Base-by-base conservation (phyloP, 1,284 basidiomycete species). In the Rhizoctonia solani region DNA sequence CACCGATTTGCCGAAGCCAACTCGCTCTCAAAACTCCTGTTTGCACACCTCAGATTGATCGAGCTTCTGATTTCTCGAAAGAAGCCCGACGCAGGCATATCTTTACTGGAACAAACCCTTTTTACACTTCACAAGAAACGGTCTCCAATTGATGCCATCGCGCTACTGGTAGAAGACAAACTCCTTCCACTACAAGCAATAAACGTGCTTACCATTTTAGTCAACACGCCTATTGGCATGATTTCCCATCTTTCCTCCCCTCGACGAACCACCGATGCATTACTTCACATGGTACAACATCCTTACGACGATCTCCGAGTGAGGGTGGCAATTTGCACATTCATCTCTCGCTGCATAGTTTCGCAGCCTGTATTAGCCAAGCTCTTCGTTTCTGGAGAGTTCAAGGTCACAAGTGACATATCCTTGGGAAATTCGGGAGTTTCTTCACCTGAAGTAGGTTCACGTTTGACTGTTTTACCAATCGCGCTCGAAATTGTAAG, bases 361-460 rank as follows among this genome's bases (percentile, higher is more conserved):
- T 89, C 87, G 66, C 93, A 96, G 74, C 93, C 95, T 1, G 93
- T 94, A 0, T 81, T 97, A 4, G 92, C 92, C 0, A 84, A 85
- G 49, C 81, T 97, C 16, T 88, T 96, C 68, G 86, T 93, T 58
- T 86, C 86, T 0, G 94, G 87, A 1, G 83, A 84, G 63, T 87
- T 85, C 76, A 54, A 61, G 30, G 74, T 67, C 19, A 72, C 73
- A 11, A 69, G 50, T 39, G 23, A 69, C 69, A 47, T 72, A 56
- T 74, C 67, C 59, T 75, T 74, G 14, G 70, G 74, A 42, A 56
- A 52, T 14, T 19, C 52, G 16, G 6, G 4, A 34, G n/a, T n/a
- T 11, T 49, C 39, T 9, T 13, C 32, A 29, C 44, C 21, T 47
- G 63, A 32, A 34, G 50, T 27, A 56, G 59, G 32, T 67, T 63